Evolutionary conservation across 495 filamentous ascomycete species (phyloP).

Genomic region (Pyronema domesticum): DNA sequence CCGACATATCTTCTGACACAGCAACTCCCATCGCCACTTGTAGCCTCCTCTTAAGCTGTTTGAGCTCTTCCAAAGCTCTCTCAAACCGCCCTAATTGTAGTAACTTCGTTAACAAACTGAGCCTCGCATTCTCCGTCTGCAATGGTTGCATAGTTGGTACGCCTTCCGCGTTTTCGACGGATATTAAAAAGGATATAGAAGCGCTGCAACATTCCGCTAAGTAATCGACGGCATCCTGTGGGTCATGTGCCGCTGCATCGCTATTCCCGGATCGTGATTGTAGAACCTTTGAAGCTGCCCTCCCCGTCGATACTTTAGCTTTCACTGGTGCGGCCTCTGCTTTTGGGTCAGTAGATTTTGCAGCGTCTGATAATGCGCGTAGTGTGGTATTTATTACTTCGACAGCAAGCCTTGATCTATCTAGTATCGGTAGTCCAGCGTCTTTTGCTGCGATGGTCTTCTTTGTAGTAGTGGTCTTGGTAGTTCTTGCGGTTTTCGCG

Average conservation of each 20-base stretch:
- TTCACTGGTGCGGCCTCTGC: background rate
- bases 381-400: slow-evolving; percentile 62
- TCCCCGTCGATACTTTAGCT: background rate
- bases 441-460: slow-evolving; percentile 1
- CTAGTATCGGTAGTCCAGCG: slow-evolving; percentile 21
- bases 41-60: slow-evolving; percentile 46
- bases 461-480: slow-evolving; percentile 2
- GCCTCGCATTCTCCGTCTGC: slow-evolving; percentile 72
- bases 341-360: slow-evolving; percentile 30
- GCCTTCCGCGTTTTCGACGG: slow-evolving; percentile 33
- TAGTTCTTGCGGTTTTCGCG: slow-evolving; percentile 9
- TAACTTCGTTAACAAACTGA: slow-evolving; percentile 53
- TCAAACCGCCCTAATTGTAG: slow-evolving; percentile 56
- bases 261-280: slow-evolving; percentile 16
- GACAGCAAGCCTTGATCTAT: slow-evolving; percentile 44
- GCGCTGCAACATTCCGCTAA: slow-evolving; percentile 58
- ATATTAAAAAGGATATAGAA: slow-evolving; percentile 46
- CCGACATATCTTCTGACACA: slow-evolving; percentile 1
- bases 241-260: slow-evolving; percentile 14
- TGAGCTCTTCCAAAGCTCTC: slow-evolving; percentile 59
- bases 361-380: slow-evolving; percentile 54
- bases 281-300: slow-evolving; percentile 1
- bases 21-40: slow-evolving; percentile 18
- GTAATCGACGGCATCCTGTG: slow-evolving; percentile 17
- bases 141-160: slow-evolving; percentile 37